Percentiles rank a stretch among this genome's conserved stretches.
Conservation (phyloP, 306 rosid genomes). For the Sicyos edulis region DNA sequence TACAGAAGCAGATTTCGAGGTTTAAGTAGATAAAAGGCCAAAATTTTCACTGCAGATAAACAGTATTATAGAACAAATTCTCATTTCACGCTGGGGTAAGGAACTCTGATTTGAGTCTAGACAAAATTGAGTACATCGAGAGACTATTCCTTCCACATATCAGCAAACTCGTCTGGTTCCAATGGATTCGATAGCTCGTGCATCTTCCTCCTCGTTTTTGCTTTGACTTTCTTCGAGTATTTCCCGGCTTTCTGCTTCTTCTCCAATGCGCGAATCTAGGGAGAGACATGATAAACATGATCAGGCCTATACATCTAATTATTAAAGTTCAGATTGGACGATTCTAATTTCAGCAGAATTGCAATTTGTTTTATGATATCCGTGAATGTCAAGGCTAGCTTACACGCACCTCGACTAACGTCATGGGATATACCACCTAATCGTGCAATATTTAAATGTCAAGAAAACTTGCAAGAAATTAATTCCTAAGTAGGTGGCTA, state of each 20-base stretch:
- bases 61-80: conserved; percentile 2
- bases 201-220: conserved; percentile 94
- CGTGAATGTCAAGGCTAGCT: too few species aligned
- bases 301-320: background rate
- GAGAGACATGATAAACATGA: conserved; percentile 6
- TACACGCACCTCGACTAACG: too few species aligned
- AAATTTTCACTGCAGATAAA: background rate
- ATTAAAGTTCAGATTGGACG: too few species aligned
- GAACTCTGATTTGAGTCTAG: background rate
- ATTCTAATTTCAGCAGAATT: too few species aligned
- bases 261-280: conserved; percentile 70
- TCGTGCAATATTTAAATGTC: too few species aligned
- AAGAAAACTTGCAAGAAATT: too few species aligned
- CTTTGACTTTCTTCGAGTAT: conserved; percentile 89
- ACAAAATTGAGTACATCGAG: too few species aligned
- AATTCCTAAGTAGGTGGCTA: too few species aligned
- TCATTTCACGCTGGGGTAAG: background rate
- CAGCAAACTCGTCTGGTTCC: conserved; percentile 91
- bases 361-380: too few species aligned
- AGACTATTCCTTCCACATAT: conserved; percentile 79
- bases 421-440: too few species aligned
- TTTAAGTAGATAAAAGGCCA: background rate
- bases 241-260: conserved; percentile 75
- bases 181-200: conserved; percentile 76
- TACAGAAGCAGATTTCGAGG: background rate